Percentiles rank a stretch among this genome's conserved stretches.
Evolutionary conservation across 768 basidiomycete species (phyloP).

Genomic region (Phanerodontia chrysosporium): DNA sequence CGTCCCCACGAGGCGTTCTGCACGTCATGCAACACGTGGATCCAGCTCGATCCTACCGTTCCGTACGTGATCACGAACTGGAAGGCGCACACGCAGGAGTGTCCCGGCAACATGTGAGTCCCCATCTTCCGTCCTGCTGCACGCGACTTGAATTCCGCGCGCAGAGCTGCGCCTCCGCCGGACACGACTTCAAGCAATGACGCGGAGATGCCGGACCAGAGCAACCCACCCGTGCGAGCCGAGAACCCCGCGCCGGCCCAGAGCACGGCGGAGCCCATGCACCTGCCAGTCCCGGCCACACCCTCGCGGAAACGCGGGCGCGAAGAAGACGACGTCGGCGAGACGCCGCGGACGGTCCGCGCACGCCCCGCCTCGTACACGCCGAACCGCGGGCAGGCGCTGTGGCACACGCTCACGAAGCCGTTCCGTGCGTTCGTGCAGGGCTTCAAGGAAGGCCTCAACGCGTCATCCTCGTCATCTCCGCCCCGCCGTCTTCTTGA

Average conservation of each 20-base stretch:
- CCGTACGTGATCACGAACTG: conserved; percentile 49
- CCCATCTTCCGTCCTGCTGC: background rate
- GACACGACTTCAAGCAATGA: background rate
- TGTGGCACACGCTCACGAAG: conserved; percentile 10
- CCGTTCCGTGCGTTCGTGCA: conserved; percentile 8
- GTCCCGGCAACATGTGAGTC: conserved; percentile 30
- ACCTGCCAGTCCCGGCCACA: background rate
- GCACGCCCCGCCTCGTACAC: conserved; percentile 2
- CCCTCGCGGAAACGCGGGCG: background rate
- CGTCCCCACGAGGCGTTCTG: conserved; percentile 53
- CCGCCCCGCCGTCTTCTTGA: too few species aligned
- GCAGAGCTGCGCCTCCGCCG: background rate
- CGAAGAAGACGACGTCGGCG: conserved; percentile 5
- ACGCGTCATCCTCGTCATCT: background rate
- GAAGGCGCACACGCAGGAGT: conserved; percentile 47
- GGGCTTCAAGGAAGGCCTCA: conserved; percentile 10
- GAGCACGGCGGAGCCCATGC: background rate
- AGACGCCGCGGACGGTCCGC: background rate
- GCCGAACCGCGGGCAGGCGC: background rate
- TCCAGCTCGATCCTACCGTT: conserved; percentile 37
- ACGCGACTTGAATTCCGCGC: background rate
- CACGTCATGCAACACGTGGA: conserved; percentile 59
- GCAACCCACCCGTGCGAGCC: background rate
- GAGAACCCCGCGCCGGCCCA: background rate
- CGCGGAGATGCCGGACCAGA: background rate